These are phyloP conservation scores for Sinapis alba DNA, from an alignment of 441 rosid species.

Conservation along the genomic window DNA sequence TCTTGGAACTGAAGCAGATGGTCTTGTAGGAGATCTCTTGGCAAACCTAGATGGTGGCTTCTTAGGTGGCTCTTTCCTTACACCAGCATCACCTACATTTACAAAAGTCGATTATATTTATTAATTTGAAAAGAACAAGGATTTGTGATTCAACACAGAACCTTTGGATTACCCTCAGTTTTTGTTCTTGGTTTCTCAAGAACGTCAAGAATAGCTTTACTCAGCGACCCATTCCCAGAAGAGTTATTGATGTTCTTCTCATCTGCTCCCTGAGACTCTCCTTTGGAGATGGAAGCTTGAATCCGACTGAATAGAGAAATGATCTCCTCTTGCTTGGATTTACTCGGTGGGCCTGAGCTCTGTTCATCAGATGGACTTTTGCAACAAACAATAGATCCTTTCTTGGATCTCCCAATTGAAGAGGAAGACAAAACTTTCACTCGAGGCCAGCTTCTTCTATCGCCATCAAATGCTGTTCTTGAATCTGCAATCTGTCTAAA, in stretches of 20 bases:
- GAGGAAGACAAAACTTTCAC: constrained; percentile 31
- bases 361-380: constrained; percentile 29
- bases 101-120: not conserved
- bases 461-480: constrained; percentile 37
- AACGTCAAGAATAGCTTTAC: constrained; percentile 48
- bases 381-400: constrained; percentile 21
- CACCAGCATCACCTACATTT: constrained; percentile 1
- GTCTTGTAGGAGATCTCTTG: constrained; percentile 47
- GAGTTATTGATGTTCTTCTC: constrained; percentile 17
- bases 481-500: constrained; percentile 69
- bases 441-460: constrained; percentile 32
- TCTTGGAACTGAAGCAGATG: constrained; percentile 36
- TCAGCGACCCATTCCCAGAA: constrained; percentile 29
- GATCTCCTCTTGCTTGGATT: constrained; percentile 53
- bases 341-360: constrained; percentile 29
- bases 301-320: constrained; percentile 58
- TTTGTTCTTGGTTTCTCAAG: constrained; percentile 39
- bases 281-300: constrained; percentile 57
- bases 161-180: constrained; percentile 18
- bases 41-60: constrained; percentile 49
- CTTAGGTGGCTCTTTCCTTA: not conserved
- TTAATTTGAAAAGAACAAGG: not conserved
- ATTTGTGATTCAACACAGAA: not conserved
- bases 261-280: constrained; percentile 15
- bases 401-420: constrained; percentile 26